Evolutionary conservation across 2,329 filamentous ascomycete genomes (phyloP).

Genomic region (Ceratocystis harringtonii): DNA sequence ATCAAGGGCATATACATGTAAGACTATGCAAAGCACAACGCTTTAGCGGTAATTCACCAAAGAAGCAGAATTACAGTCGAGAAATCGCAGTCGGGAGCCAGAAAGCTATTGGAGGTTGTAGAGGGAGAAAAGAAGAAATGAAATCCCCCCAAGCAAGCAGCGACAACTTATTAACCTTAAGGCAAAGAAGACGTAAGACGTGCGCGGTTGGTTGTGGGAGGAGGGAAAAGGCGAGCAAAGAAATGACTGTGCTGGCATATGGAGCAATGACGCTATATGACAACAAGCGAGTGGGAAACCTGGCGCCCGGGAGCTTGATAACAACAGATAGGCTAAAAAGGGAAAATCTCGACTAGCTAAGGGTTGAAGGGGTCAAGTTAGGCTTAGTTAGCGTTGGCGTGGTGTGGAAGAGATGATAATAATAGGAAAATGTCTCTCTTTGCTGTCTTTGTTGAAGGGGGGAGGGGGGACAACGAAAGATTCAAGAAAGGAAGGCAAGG

Average conservation of each 20-base stretch:
- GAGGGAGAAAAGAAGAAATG: neutral
- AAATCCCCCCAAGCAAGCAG: neutral
- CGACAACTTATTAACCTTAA: neutral
- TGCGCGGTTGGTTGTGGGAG: no score
- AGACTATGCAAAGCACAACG: constrained; percentile 7
- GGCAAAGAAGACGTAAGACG: neutral
- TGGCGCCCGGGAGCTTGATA: neutral
- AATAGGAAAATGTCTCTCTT: neutral
- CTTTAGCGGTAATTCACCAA: no score
- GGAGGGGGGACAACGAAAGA: neutral
- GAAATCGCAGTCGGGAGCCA: neutral
- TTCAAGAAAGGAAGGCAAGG: neutral
- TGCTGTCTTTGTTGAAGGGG: neutral
- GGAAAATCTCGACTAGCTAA: neutral
- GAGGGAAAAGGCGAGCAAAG: neutral
- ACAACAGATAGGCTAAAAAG: neutral
- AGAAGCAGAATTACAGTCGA: neutral
- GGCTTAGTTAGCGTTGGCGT: neutral
- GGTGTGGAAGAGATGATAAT: neutral
- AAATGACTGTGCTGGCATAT: constrained; percentile 5
- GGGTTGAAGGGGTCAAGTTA: neutral
- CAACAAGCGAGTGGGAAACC: constrained; percentile 3
- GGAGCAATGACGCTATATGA: constrained; percentile 3
- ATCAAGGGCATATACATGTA: constrained; percentile 10
- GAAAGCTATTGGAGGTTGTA: neutral